phyloP scores from a whole-genome alignment of 2,329 filamentous ascomycete genomes.

The Cladophialophora carrionii region DNA sequence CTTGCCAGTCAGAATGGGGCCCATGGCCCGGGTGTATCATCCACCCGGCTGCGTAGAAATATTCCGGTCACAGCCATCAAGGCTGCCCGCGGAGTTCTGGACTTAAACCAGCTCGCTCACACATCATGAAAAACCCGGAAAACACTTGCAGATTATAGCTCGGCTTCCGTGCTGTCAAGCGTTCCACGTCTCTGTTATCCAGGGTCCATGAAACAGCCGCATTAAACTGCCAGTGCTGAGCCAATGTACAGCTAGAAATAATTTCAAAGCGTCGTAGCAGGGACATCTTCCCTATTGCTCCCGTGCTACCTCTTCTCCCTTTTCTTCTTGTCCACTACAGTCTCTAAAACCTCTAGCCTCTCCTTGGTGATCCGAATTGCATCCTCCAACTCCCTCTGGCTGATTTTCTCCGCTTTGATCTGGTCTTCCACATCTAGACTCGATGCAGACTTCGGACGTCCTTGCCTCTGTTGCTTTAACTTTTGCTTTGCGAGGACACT shows the following conservation, averaged over 20 bases:
- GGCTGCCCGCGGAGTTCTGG: not conserved
- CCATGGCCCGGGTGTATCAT: too few species aligned
- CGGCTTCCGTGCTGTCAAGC: too few species aligned
- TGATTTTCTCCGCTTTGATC: conserved; percentile 68
- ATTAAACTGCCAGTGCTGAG: not conserved
- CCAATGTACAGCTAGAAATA: not conserved
- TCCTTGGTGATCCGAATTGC: conserved; percentile 86
- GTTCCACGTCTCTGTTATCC: not conserved
- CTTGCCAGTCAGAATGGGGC: not conserved
- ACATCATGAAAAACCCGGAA: not conserved
- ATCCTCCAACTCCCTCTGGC: conserved; percentile 73
- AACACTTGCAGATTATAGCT: not conserved
- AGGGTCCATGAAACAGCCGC: not conserved
- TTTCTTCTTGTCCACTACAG: conserved; percentile 62
- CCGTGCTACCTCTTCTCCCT: conserved; percentile 1
- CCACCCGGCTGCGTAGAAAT: not conserved
- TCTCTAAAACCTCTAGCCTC: conserved; percentile 74
- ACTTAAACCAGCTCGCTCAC: not conserved
- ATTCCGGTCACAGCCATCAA: not conserved
- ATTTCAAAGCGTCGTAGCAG: not conserved
- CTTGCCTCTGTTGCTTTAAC: conserved; percentile 37
- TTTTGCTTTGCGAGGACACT: conserved; percentile 38
- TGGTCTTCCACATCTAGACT: conserved; percentile 58
- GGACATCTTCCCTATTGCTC: not conserved
- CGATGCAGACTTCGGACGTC: conserved; percentile 37